These are phyloP conservation scores for Nannizziopsis arthrosporioides DNA, from an alignment of 2,329 filamentous ascomycete genomes.

Conservation along the genomic window DNA sequence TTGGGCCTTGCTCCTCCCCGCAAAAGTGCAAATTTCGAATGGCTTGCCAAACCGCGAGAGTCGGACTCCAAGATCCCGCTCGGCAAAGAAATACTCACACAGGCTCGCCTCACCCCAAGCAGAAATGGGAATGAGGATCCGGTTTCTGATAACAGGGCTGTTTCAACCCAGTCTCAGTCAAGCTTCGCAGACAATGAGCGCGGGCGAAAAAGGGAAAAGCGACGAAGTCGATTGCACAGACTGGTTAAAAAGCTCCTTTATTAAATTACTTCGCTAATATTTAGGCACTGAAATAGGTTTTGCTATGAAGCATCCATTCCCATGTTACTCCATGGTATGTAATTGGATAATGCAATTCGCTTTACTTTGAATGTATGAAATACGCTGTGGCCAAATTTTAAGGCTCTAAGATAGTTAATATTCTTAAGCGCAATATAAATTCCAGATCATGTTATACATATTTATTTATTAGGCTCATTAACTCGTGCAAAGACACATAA, in stretches of 20 bases:
- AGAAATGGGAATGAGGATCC: neutral
- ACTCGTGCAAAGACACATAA: neutral
- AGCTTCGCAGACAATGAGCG: neutral
- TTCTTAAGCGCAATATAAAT: neutral
- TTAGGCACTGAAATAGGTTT: neutral
- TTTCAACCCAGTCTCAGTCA: neutral
- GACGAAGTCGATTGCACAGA: constrained; percentile 1
- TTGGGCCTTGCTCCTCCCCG: constrained; percentile 6
- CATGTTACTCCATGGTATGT: neutral
- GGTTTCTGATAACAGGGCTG: neutral
- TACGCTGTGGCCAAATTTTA: too few species aligned
- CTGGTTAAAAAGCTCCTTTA: constrained; percentile 5
- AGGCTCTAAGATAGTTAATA: neutral
- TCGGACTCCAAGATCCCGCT: neutral
- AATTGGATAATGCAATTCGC: too few species aligned
- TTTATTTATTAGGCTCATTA: neutral
- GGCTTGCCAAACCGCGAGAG: neutral
- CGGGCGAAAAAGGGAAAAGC: neutral
- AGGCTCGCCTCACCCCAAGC: neutral
- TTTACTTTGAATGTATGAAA: too few species aligned
- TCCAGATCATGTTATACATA: neutral
- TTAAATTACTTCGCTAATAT: neutral
- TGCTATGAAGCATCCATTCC: neutral
- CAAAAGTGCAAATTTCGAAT: constrained; percentile 2
- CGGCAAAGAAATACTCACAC: neutral